Evolutionary conservation across 495 filamentous ascomycete genomes (phyloP).

Genomic region (Niebla homalea): DNA sequence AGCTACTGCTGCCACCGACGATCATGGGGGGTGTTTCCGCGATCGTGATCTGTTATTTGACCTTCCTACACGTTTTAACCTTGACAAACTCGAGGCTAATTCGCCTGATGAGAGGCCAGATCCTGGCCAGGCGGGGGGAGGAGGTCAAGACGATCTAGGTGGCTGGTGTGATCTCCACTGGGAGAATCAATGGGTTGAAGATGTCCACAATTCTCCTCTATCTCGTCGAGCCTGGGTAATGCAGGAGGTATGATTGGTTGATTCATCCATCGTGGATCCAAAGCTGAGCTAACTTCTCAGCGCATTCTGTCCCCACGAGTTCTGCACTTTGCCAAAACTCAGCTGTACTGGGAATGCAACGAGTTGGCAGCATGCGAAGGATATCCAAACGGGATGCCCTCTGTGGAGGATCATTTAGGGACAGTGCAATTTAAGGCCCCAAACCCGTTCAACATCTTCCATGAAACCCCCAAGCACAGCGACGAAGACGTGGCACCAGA

Average conservation of each 20-base stretch:
- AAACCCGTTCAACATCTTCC: too few relatives aligned
- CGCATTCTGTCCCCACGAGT: slow-evolving; percentile 2
- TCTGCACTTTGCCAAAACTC: slow-evolving; percentile 5
- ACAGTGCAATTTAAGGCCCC: too few relatives aligned
- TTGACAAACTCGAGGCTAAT: background rate
- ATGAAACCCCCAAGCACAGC: background rate
- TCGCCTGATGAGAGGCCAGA: too few relatives aligned
- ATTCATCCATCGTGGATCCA: too few relatives aligned
- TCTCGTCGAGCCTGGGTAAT: too few relatives aligned
- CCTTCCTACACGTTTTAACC: background rate
- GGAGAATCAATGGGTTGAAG: too few relatives aligned
- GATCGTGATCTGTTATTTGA: background rate
- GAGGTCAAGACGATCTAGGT: too few relatives aligned
- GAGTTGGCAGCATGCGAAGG: slow-evolving; percentile 4
- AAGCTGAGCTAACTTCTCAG: background rate
- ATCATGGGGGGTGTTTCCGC: background rate
- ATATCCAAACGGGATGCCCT: background rate
- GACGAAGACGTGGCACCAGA: background rate
- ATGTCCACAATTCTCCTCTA: too few relatives aligned
- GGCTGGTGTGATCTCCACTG: too few relatives aligned
- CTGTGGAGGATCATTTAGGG: background rate
- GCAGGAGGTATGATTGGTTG: too few relatives aligned
- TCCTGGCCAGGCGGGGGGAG: too few relatives aligned
- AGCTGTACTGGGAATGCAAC: slow-evolving; percentile 11
- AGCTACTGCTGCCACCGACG: background rate